Conservation (phyloP, 768 basidiomycete species). For the Pleurotus cornucopiae region DNA sequence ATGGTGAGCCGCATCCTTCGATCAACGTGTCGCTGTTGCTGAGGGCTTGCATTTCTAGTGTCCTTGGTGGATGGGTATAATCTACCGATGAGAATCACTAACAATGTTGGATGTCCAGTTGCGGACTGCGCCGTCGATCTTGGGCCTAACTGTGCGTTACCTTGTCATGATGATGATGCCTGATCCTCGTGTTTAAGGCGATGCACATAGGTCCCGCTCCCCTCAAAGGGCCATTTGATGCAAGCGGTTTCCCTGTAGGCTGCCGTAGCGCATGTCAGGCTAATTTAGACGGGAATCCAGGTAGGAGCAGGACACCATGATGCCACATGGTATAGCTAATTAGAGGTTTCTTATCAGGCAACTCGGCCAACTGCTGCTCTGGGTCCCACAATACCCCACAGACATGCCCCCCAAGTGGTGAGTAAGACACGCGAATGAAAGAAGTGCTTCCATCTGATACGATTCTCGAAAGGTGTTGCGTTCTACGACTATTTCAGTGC, state of each 20-base stretch:
- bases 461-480: conserved; percentile 16
- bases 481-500: conserved; percentile 22
- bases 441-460: not conserved
- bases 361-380: conserved; percentile 35
- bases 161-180: not conserved
- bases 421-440: conserved; percentile 8
- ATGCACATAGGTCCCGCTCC: conserved; percentile 31
- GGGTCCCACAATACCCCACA: conserved; percentile 25
- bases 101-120: conserved; percentile 40
- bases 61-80: conserved; percentile 60
- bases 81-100: conserved; percentile 49
- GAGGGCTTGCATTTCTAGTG: conserved; percentile 24
- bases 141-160: conserved; percentile 40
- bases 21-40: too few species aligned
- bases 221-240: conserved; percentile 44
- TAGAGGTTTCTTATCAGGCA: conserved; percentile 10
- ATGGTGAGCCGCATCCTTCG: conserved; percentile 17
- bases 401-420: conserved; percentile 31
- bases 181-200: not conserved
- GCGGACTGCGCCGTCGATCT: conserved; percentile 53
- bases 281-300: conserved; percentile 26
- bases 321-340: not conserved
- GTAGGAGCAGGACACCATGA: conserved; percentile 4
- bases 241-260: conserved; percentile 43
- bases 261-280: conserved; percentile 49